Evolutionary conservation across 441 rosid genomes (phyloP).

Genomic region (Cnidoscolus chayamansa): DNA sequence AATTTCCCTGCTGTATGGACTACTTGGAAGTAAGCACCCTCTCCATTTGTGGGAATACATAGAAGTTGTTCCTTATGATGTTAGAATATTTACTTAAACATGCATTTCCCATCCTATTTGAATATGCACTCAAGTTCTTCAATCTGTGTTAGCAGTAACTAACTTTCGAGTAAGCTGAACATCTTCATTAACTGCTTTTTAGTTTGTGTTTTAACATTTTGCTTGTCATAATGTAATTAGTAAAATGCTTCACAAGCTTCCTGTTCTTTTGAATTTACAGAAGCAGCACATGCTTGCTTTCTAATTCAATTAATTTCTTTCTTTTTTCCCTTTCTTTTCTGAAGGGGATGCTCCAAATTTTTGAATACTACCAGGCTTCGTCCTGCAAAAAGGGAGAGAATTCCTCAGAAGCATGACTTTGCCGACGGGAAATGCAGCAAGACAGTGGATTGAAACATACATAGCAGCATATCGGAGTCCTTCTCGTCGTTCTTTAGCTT

Average conservation of each 20-base stretch:
- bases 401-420: constrained; percentile 8
- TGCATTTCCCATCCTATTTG: background rate
- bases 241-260: background rate
- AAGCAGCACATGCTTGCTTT: background rate
- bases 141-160: background rate
- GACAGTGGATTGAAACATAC: constrained; percentile 11
- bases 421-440: constrained; percentile 7
- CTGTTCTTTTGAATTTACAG: background rate
- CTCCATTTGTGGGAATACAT: constrained; percentile 7
- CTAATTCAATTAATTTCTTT: background rate
- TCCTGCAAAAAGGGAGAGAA: constrained; percentile 14
- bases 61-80: background rate
- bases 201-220: background rate
- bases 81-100: background rate
- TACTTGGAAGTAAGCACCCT: constrained; percentile 57
- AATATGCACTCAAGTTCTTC: background rate
- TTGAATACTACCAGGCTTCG: constrained; percentile 39
- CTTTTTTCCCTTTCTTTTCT: constrained; percentile 25
- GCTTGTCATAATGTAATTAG: background rate
- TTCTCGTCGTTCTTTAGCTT: constrained; percentile 2
- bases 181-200: background rate
- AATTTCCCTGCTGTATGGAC: constrained; percentile 39
- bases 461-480: constrained; percentile 21
- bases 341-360: constrained; percentile 59
- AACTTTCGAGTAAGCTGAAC: background rate